Evolutionary conservation across 495 filamentous ascomycete genomes (phyloP).

Genomic region (Trypethelium eluteriae): DNA sequence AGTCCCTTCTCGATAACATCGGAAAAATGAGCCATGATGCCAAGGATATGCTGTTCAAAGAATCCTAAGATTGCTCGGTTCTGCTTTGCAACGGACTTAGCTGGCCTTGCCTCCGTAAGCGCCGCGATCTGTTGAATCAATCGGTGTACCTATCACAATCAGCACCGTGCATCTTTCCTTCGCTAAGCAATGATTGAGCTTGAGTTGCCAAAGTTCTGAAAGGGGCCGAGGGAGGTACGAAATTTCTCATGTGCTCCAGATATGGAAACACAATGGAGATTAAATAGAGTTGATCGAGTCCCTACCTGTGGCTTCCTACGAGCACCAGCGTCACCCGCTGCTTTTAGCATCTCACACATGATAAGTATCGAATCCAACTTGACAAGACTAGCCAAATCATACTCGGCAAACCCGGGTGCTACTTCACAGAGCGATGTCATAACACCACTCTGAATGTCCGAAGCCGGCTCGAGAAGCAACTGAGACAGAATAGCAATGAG

Average conservation of each 20-base stretch:
- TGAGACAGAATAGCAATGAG: conserved; percentile 70
- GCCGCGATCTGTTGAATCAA: conserved; percentile 62
- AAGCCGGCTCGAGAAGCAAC: conserved; percentile 62
- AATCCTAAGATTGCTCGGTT: conserved; percentile 60
- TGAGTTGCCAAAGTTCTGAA: too few species aligned
- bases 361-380: conserved; percentile 66
- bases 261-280: too few species aligned
- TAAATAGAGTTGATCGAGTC: too few species aligned
- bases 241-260: too few species aligned
- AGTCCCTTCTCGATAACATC: conserved; percentile 69
- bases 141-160: conserved; percentile 41
- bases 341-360: conserved; percentile 77
- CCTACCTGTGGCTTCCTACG: conserved; percentile 44
- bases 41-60: conserved; percentile 76
- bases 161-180: conserved; percentile 37
- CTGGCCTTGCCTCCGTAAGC: conserved; percentile 50
- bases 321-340: conserved; percentile 60
- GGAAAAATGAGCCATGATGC: conserved; percentile 75
- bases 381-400: conserved; percentile 59
- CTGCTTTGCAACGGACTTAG: conserved; percentile 41
- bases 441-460: conserved; percentile 57
- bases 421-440: conserved; percentile 60
- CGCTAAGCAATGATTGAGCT: background rate
- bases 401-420: conserved; percentile 58
- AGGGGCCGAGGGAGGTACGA: too few species aligned